Percentiles rank a stretch among this genome's conserved stretches.
Conservation (phyloP, 2,329 filamentous ascomycete genomes). For the Lasiodiplodia hormozganensis region DNA sequence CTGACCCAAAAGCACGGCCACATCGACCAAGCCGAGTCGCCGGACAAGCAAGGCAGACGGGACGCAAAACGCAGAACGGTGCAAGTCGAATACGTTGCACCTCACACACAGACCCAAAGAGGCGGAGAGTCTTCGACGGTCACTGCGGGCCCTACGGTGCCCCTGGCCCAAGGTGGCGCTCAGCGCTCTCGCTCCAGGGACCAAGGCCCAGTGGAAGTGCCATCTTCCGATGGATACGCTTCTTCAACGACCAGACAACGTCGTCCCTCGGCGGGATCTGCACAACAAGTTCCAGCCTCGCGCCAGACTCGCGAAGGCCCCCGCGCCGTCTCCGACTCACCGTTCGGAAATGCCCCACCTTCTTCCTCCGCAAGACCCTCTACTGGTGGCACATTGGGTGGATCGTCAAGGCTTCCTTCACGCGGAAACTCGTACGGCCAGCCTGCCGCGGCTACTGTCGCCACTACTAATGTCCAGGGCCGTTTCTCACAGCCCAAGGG, state of each 20-base stretch:
- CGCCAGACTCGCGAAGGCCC: conserved; percentile 54
- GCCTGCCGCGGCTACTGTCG: conserved; percentile 84
- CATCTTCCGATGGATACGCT: conserved; percentile 46
- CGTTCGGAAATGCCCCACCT: conserved; percentile 48
- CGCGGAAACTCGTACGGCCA: conserved; percentile 82
- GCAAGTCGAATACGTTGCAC: conserved; percentile 96
- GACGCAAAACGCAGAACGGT: conserved; percentile 94
- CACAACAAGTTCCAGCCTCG: conserved; percentile 39
- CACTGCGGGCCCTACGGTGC: background rate
- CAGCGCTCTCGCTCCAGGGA: conserved; percentile 62
- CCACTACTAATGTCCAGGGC: conserved; percentile 86
- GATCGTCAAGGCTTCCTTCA: conserved; percentile 68
- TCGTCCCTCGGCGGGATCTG: conserved; percentile 34
- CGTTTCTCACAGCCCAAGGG: conserved; percentile 79
- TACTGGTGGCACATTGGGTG: conserved; percentile 79
- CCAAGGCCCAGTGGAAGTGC: conserved; percentile 58
- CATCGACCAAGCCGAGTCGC: conserved; percentile 71
- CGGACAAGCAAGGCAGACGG: conserved; percentile 70
- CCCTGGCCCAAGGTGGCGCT: conserved; percentile 39
- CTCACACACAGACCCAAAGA: conserved; percentile 82
- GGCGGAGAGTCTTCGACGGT: conserved; percentile 59
- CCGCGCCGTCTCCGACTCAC: conserved; percentile 59
- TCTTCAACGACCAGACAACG: conserved; percentile 34
- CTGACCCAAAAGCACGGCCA: conserved; percentile 76
- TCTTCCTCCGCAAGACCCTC: conserved; percentile 67